phyloP scores from a whole-genome alignment of 2,329 filamentous ascomycete species.

The Talaromyces sp. region DNA sequence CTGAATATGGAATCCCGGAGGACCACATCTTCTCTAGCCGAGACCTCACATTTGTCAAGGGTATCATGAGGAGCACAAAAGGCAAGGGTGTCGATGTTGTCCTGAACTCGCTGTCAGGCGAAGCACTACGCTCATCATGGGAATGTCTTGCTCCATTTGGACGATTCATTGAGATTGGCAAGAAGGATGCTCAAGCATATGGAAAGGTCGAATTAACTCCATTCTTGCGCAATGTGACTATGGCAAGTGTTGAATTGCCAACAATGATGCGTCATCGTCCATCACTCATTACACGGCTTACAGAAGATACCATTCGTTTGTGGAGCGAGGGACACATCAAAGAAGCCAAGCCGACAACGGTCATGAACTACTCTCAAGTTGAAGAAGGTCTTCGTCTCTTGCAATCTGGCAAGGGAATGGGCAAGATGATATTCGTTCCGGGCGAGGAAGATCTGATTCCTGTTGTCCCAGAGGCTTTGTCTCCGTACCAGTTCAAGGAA shows the following conservation, averaged over 20 bases:
- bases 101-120: constrained; percentile 15
- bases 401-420: constrained; percentile 19
- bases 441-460: constrained; percentile 12
- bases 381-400: constrained; percentile 17
- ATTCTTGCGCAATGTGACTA: constrained; percentile 15
- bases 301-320: constrained; percentile 14
- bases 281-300: constrained; percentile 11
- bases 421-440: constrained; percentile 18
- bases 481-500: constrained; percentile 9
- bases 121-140: constrained; percentile 16
- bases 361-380: constrained; percentile 14
- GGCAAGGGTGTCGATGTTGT: constrained; percentile 18
- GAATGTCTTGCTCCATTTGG: constrained; percentile 17
- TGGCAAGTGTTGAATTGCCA: constrained; percentile 16
- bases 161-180: constrained; percentile 18
- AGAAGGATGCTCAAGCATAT: constrained; percentile 13
- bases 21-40: constrained; percentile 21
- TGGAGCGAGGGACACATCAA: constrained; percentile 16
- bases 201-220: constrained; percentile 13
- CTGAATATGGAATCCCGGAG: constrained; percentile 17
- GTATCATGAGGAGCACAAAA: constrained; percentile 18
- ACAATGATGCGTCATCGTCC: constrained; percentile 14
- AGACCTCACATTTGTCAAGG: constrained; percentile 17
- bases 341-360: constrained; percentile 13
- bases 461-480: constrained; percentile 13